Conservation (phyloP, 2,329 filamentous ascomycete genomes). For the Exophiala sp. region DNA sequence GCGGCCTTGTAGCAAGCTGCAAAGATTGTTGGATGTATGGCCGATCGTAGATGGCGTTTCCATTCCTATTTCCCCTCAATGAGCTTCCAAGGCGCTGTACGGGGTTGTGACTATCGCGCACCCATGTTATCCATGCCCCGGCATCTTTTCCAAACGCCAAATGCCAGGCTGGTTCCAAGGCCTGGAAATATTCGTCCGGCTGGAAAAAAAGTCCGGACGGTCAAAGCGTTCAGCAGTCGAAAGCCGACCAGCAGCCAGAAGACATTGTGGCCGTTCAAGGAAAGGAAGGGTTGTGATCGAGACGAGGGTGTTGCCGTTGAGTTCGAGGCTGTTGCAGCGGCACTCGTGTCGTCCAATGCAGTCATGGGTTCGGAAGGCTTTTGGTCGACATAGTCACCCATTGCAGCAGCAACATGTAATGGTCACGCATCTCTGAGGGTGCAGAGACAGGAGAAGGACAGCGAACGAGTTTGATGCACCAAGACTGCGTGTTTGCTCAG, state of each 20-base stretch:
- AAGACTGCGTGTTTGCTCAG: no score
- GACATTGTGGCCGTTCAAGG: slow-evolving; percentile 25
- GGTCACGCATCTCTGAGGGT: no score
- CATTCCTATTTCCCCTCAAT: slow-evolving; percentile 65
- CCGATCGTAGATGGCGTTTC: slow-evolving; percentile 78
- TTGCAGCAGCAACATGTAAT: neutral
- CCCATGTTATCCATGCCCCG: slow-evolving; percentile 89
- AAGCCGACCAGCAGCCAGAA: slow-evolving; percentile 53
- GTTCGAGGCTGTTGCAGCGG: neutral
- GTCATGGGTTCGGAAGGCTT: neutral
- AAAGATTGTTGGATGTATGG: slow-evolving; percentile 84
- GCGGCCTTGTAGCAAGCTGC: slow-evolving; percentile 63
- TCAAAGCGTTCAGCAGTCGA: slow-evolving; percentile 73
- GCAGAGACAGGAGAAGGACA: no score
- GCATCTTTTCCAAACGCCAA: slow-evolving; percentile 70
- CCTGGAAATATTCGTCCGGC: slow-evolving; percentile 95
- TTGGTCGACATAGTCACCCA: slow-evolving; percentile 7
- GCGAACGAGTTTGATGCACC: no score
- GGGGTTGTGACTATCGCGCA: slow-evolving; percentile 41
- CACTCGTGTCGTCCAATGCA: neutral
- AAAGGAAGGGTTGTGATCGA: slow-evolving; percentile 1
- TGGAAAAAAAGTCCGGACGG: slow-evolving; percentile 88
- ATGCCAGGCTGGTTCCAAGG: slow-evolving; percentile 88
- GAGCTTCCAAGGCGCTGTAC: slow-evolving; percentile 6
- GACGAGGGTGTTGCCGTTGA: neutral